Percentiles rank a stretch among this genome's conserved stretches.
Conservation (phyloP, 257 asterid genomes). For the Ajuga chamaepitys region DNA sequence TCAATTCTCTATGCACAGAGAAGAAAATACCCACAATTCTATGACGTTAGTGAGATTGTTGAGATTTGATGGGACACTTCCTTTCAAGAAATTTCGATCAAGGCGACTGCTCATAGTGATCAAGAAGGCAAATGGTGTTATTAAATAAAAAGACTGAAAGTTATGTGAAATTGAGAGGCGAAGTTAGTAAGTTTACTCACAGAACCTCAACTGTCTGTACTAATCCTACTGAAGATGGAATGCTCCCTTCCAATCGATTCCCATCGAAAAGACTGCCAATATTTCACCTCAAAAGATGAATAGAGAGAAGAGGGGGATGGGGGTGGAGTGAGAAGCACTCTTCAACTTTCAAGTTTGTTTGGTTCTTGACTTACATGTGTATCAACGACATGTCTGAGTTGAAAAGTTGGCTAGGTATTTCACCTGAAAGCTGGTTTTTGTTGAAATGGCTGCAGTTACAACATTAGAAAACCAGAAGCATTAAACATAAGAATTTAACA, state of each 20-base stretch:
- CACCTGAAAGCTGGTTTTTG: slow-evolving; percentile 78
- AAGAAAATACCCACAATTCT: slow-evolving; percentile 61
- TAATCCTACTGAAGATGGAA: slow-evolving; percentile 63
- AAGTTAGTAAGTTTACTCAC: slow-evolving; percentile 50
- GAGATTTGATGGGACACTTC: slow-evolving; percentile 49
- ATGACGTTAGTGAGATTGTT: slow-evolving; percentile 62
- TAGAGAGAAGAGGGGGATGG: neutral
- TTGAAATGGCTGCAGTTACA: slow-evolving; percentile 75
- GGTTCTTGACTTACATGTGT: slow-evolving; percentile 62
- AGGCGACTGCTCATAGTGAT: slow-evolving; percentile 52
- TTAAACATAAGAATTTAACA: neutral
- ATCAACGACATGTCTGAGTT: slow-evolving; percentile 65
- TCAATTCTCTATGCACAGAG: neutral
- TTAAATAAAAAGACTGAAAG: neutral
- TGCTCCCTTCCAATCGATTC: slow-evolving; percentile 60
- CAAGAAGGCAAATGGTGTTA: neutral
- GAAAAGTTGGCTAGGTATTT: slow-evolving; percentile 58
- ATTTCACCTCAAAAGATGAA: neutral
- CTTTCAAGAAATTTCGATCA: slow-evolving; percentile 65
- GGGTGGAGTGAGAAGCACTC: no score
- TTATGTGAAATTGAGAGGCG: neutral
- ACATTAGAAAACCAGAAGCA: slow-evolving; percentile 20
- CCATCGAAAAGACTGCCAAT: slow-evolving; percentile 64
- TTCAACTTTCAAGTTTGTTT: neutral
- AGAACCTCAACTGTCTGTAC: slow-evolving; percentile 87